Evolutionary conservation across 257 asterid genomes (phyloP), one percentile per base, ranked within the genome.

Genomic region (Penstemon eatonii): DNA sequence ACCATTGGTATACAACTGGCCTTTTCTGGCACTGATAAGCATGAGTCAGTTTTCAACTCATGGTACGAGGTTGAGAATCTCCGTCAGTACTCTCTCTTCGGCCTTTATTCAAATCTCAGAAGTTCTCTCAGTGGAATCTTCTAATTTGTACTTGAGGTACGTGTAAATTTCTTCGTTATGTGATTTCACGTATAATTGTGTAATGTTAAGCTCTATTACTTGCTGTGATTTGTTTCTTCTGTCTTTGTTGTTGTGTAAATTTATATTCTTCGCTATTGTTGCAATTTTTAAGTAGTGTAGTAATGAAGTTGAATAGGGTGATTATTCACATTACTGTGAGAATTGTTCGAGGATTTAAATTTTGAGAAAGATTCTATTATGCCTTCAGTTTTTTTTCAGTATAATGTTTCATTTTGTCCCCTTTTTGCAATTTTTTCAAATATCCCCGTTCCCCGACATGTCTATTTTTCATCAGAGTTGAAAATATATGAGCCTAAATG

Each of bases 11-110:
- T 94, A 70, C 99, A 94, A 63, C 83, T 94, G 64, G 80, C 97
- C 0, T 91, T 94, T 79, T 94, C 99, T 5, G 98, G 99, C 39
- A 94, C 99, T 0, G 99, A 94, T 72, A 89, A 86, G 81, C 96
- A 91, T 50, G 83, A 77, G 13, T 65, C 88, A 0, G 98, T 94
- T 43, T 84, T 94, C 80, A 94, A 94, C 80, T 91, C 99, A 3
- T 94, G 99, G 99, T 89, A 84, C 63, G 98, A 94, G 82, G 96
- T 91, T 68, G 60, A 81, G 81, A 94, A 91, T 65, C 99, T 94
- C 45, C 95, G 96, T 3, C 98, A 91, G 82, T 94, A 94, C 74
- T 94, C 99, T 18, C 96, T 89, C 8, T 89, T 84, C 54, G 74
- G 80, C 62, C 91, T 94, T 19, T 94, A 94, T 13, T 85, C 96